Evolutionary conservation across 495 filamentous ascomycete species (phyloP).

Genomic region (Glutinoglossum americanum): DNA sequence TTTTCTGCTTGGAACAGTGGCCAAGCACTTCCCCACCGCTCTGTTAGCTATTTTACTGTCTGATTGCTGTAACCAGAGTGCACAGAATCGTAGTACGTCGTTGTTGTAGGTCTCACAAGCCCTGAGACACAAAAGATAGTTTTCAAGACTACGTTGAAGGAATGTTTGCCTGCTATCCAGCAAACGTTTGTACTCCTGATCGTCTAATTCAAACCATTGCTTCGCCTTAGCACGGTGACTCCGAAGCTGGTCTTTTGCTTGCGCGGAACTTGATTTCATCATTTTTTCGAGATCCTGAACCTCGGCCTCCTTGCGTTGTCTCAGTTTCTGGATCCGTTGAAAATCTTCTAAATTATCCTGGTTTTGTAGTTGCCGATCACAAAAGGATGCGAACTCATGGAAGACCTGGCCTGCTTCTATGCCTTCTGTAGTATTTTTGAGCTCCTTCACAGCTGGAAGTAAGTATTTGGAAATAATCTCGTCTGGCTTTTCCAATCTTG

Average conservation of each 20-base stretch:
- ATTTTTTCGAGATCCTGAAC: conserved; percentile 41
- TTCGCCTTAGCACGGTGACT: conserved; percentile 39
- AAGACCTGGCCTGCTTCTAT: conserved; percentile 71
- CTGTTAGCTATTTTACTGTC: conserved; percentile 48
- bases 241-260: conserved; percentile 26
- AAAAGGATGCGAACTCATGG: conserved; percentile 87
- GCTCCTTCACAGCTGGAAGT: conserved; percentile 55
- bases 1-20: conserved; percentile 64
- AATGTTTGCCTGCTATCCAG: conserved; percentile 55
- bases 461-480: conserved; percentile 71
- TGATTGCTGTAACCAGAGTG: conserved; percentile 77
- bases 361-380: conserved; percentile 78
- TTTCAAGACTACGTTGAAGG: conserved; percentile 70
- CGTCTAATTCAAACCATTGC: conserved; percentile 74
- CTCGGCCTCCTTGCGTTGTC: conserved; percentile 60
- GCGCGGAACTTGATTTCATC: conserved; percentile 26
- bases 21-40: conserved; percentile 47
- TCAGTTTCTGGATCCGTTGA: conserved; percentile 54
- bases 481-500: conserved; percentile 80
- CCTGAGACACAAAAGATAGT: conserved; percentile 68
- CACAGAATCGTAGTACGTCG: conserved; percentile 81
- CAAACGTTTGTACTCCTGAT: conserved; percentile 65
- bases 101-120: conserved; percentile 77
- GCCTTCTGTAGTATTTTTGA: conserved; percentile 45
- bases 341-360: conserved; percentile 69